Percentiles rank a stretch among this genome's conserved stretches.
Evolutionary conservation across 2,329 filamentous ascomycete species (phyloP).

Genomic region (Ceratocystis ficicola): DNA sequence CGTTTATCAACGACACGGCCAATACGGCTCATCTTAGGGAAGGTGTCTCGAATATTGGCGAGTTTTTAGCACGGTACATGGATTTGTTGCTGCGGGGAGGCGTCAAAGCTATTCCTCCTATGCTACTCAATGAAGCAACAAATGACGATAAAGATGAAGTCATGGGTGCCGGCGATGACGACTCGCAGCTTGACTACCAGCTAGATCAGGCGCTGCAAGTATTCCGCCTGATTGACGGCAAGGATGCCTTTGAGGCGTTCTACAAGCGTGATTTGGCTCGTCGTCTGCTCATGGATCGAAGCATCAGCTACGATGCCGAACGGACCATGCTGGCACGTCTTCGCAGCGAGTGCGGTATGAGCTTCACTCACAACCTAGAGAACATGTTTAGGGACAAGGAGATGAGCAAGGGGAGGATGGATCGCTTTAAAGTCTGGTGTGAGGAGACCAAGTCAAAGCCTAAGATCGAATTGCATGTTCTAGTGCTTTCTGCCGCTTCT

Average conservation of each 20-base stretch:
- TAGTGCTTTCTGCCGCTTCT: constrained; percentile 76
- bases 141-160: constrained; percentile 34
- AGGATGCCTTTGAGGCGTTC: constrained; percentile 95
- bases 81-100: constrained; percentile 81
- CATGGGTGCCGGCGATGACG: constrained; percentile 64
- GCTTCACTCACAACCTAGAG: constrained; percentile 93
- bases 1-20: constrained; percentile 85
- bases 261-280: constrained; percentile 96
- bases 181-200: constrained; percentile 81
- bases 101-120: constrained; percentile 65
- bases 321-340: constrained; percentile 87
- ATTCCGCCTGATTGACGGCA: constrained; percentile 93
- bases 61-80: constrained; percentile 98
- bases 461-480: constrained; percentile 53
- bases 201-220: constrained; percentile 86
- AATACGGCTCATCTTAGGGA: constrained; percentile 60
- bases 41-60: constrained; percentile 84
- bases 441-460: constrained; percentile 48
- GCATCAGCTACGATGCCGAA: constrained; percentile 89
- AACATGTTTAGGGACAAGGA: constrained; percentile 99
- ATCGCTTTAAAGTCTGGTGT: constrained; percentile 55
- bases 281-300: constrained; percentile 78
- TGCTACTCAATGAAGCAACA: constrained; percentile 48
- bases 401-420: constrained; percentile 82
- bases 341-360: constrained; percentile 83